Base-by-base conservation (phyloP, 768 basidiomycete genomes). In the Russula sp. region DNA sequence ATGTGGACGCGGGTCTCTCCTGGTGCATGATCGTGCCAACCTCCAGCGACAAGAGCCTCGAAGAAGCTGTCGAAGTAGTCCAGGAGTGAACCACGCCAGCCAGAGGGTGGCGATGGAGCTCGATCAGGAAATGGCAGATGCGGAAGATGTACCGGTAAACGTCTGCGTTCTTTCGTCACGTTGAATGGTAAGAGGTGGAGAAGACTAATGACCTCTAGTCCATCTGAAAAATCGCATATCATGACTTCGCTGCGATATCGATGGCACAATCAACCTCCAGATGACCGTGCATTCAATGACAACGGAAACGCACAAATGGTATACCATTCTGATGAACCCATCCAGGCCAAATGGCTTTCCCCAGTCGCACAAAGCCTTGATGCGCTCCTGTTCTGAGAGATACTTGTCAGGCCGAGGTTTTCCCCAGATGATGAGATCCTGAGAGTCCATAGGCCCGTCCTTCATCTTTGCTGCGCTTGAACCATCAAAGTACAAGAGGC, bases 1-100 rank as follows among this genome's bases (percentile, higher is more conserved):
- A 79, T 69, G 22, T 71, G 61, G n/a, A 79, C 69, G 36, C 79
- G 78, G 1, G 73, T 71, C 32, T 80, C 79, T 38, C 78, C 79
- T 0, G 79, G 79, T 45, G 70, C 75, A 52, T 60, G 65, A 56
- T 79, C 75, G 58, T 78, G 75, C 78, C 76, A 78, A 32, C 68
- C 67, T 7, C 77, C 75, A 10, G 78, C 67, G 58, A 74, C 70
- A 42, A 77, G 53, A 16, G 69, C 67, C 41, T 70, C 68, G 35
- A 64, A 60, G 11, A 16, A 14, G 16, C 7, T 32, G 16, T 29
- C 4, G 5, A 1, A 0, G 0, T 11, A 16, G 25, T 4, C 8
- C 9, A 16, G 58, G 7, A 58, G 48, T 45, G 60, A 57, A 11
- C 66, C 66, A 18, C 56, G 52, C 66, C 66, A 67, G 22, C 66